Base-by-base conservation (phyloP, 768 basidiomycete species). In the Termitomyces sp. region DNA sequence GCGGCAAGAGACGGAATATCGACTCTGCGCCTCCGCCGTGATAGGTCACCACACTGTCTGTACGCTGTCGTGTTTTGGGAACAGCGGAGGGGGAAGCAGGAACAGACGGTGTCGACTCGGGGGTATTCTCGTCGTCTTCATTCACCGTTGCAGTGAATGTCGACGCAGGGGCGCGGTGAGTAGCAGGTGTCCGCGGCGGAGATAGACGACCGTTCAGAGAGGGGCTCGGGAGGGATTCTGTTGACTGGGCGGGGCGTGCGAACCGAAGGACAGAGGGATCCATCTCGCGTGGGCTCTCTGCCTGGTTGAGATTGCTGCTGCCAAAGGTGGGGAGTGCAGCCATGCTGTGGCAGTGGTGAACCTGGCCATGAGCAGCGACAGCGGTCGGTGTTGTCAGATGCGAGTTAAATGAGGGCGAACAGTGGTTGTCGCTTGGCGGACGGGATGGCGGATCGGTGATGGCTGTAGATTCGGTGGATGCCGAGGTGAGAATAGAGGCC, bases 1-100 rank as follows among this genome's bases (percentile, higher is more conserved):
- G 87, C 2, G 97, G 97, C 24, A 99, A 80, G 10, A 98, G 79
- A 20, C 96, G 86, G 80, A 99, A 98, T 67, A 99, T 97, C 8
- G 93, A 94, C 70, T 98, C 96, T 28, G 92, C 86, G 20, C 90
- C 88, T 55, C 81, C 81, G 24, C 81, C 84, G 53, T 83, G 82
- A 78, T 83, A 89, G 1, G 92, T 92, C 44, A 81, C 72, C 53
- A 85, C 80, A 63, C 76, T 78, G 60, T 77, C 78, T 26, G 74
- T 73, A 59, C 82, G 79, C 58, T 74, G 63, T n/a, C 65, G 63
- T 2, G 58, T 53, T 40, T 57, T 64, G 3, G 46, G 30, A 5
- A 52, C 52, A 30, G 35, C 4, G 54, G 54, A 5, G 22, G 43
- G 30, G 14, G 53, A 35, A 33, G 43, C n/a, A 12, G 62, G 47